Conservation (phyloP, 257 asterid species). For the Leptodermis oblonga region DNA sequence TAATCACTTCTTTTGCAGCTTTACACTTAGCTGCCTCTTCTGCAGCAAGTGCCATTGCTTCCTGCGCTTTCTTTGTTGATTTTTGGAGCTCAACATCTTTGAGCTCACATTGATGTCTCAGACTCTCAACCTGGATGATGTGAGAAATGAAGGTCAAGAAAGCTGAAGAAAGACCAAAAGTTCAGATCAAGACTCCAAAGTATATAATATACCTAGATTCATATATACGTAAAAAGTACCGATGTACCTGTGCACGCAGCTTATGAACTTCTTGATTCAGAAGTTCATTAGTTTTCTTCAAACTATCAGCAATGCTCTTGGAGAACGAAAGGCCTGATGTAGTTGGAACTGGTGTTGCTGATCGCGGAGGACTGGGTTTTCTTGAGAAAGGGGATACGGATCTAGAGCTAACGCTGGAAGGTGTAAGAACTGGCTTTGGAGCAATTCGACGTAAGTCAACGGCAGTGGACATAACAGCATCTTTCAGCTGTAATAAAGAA, state of each 20-base stretch:
- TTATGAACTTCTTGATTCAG: slow-evolving; percentile 80
- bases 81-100: slow-evolving; percentile 75
- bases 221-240: slow-evolving; percentile 1
- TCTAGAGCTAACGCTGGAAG: slow-evolving; percentile 71
- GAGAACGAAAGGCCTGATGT: slow-evolving; percentile 83
- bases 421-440: slow-evolving; percentile 61
- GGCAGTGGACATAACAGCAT: slow-evolving; percentile 49
- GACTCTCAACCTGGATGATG: slow-evolving; percentile 54
- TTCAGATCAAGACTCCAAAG: slow-evolving; percentile 11
- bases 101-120: slow-evolving; percentile 62
- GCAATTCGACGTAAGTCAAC: slow-evolving; percentile 47
- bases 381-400: slow-evolving; percentile 91
- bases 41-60: slow-evolving; percentile 70
- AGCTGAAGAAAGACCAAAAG: not conserved
- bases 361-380: slow-evolving; percentile 83
- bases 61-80: slow-evolving; percentile 74
- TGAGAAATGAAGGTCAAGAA: slow-evolving; percentile 14
- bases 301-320: slow-evolving; percentile 69
- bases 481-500: slow-evolving; percentile 61
- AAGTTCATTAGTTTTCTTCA: slow-evolving; percentile 81
- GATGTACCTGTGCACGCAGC: slow-evolving; percentile 69
- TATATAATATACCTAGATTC: not conserved
- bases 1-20: slow-evolving; percentile 95
- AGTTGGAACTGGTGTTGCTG: slow-evolving; percentile 91
- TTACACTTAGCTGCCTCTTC: slow-evolving; percentile 90